Evolutionary conservation across 106 monocot species (phyloP).

Genomic region (Dendrobium catenatum): DNA sequence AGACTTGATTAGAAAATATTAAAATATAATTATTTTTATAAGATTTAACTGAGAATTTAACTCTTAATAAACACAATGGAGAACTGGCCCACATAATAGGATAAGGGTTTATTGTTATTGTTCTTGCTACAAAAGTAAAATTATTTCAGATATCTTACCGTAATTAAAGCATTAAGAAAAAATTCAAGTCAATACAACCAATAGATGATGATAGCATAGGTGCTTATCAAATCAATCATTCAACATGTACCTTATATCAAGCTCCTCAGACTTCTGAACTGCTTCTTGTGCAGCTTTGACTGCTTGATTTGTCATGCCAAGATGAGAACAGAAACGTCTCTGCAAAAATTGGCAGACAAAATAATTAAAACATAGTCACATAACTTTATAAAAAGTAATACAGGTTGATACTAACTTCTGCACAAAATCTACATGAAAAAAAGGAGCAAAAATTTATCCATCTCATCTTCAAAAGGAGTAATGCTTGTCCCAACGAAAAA

Average conservation of each 20-base stretch:
- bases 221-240: not conserved
- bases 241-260: conserved; percentile 21
- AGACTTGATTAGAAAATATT: too few relatives aligned
- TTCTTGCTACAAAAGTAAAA: too few relatives aligned
- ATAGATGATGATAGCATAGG: too few relatives aligned
- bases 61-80: too few relatives aligned
- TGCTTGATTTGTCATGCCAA: conserved; percentile 28
- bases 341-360: conserved; percentile 13
- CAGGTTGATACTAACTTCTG: not conserved
- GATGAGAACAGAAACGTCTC: conserved; percentile 28
- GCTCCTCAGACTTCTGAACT: conserved; percentile 29
- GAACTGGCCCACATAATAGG: too few relatives aligned
- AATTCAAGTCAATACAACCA: too few relatives aligned
- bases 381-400: not conserved
- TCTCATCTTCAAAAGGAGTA: not conserved
- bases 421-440: not conserved
- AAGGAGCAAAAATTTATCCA: not conserved
- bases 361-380: not conserved
- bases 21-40: too few relatives aligned
- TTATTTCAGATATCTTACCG: too few relatives aligned
- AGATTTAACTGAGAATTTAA: too few relatives aligned
- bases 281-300: conserved; percentile 31
- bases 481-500: not conserved
- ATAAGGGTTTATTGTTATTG: too few relatives aligned
- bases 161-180: too few relatives aligned